Evolutionary conservation across 495 filamentous ascomycete species (phyloP), one percentile per base, ranked within the genome.

Genomic region (Lepraria neglecta): DNA sequence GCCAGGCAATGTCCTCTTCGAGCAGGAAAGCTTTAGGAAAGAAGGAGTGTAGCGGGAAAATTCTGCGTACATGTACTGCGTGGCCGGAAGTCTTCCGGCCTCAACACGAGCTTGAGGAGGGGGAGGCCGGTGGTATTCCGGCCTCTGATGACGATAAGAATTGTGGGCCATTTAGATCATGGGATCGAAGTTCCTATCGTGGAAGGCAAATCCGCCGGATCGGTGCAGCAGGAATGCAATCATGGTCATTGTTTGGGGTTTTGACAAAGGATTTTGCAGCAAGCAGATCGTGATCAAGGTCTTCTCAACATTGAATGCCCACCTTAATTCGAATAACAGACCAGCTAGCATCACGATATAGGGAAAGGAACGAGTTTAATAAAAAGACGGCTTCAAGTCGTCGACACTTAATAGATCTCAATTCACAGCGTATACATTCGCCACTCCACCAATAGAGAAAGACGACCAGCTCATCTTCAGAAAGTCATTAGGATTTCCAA

Each of bases 1-100:
- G 2, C 24, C 15, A 52, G 1, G 33, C 17, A 50, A 30, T 19
- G 19, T 17, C 3, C 14, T n/a, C 19, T 28, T 47, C 24, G 24
- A 24, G 24, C 24, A 24, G 24, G 24, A 15, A 27, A 6, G 15
- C 38, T 42, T 61, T 4, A 15, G 28, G 51, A 50, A 56, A n/a
- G 38, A 14, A 61, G 51, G 42, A 40, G 59, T 5, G 10, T n/a
- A 48, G 10, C 6, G 31, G 11, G 40, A 31, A 7, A 42, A 40
- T 28, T 48, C n/a, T 54, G 48, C 31, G 42, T 47, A 46, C 56
- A 55, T 48, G 45, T 61, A 45, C 28, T n/a, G 9, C 15, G 43
- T 55, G 59, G 59, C 59, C 59, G 59, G 59, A 61, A 55, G 27
- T 28, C 30, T 61, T 61, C 59, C 59, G 59, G 59, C 59, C 59